Evolutionary conservation across 192 early-diverging fungal genomes (phyloP), one percentile per base, ranked within the genome.

Genomic region (Bifiguratus adelaidae): DNA sequence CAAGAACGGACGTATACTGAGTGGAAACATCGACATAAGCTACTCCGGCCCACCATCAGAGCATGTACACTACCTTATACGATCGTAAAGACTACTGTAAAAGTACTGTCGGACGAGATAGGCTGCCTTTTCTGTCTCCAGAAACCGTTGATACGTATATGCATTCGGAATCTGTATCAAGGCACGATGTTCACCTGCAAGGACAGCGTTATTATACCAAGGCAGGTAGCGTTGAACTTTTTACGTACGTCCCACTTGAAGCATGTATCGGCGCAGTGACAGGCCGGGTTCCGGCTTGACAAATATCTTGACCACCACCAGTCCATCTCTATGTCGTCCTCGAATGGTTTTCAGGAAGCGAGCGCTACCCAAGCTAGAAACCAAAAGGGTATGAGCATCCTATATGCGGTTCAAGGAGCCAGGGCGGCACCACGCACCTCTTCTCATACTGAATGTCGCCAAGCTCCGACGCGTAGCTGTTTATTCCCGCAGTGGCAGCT

Each of bases 281-380:
- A 76, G 58, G 8, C 56, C 80, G 29, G 77, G 63, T 41, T 76
- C 78, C 4, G 90, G 90, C 48, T 95, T 94, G 52, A 91, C 77
- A 57, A 92, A 98, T 24, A 95, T 85, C 50, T 96, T 95, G 16
- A 93, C 83, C 0, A 95, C 87, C 3, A 95, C 74, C 8, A 79
- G 58, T 1, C 91, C 86, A 24, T 95, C 89, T 19, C 66, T 71
- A 30, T 89, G 83, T 15, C 77, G 80, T 29, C 87, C 81, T 24
- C 86, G 68, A 51, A 97, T 88, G 0, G 92, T 93, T 64, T 96
- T 98, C 80, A 96, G 86, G 53, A 98, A 95, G 8, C 91, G 81
- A 25, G 87, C 86, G 47, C 79, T 86, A 18, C 95, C 88, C 23
- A 97, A 70, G 58, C 88, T 90, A 42, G 36, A 28, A 23, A 23